Base-by-base conservation (phyloP, 768 basidiomycete genomes). In the Cystofilobasidium capitatum region DNA sequence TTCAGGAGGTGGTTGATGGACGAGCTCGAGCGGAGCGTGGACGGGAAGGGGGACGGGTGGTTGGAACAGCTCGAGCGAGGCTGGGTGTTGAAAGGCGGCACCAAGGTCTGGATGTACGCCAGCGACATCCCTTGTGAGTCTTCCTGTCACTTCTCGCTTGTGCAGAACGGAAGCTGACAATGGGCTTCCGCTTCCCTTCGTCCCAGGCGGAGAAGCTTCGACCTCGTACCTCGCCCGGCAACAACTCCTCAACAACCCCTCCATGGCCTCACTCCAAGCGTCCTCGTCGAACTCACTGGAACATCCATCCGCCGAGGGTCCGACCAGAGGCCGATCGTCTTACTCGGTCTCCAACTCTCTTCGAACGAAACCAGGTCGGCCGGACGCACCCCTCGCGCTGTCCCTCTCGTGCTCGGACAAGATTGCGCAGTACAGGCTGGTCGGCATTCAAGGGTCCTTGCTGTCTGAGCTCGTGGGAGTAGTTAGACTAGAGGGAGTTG, bases 171-270 rank as follows among this genome's bases (percentile, higher is more conserved):
- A 42, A 42, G 40, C 40, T 42, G 40, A 20, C n/a, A n/a, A n/a
- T n/a, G n/a, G n/a, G n/a, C n/a, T n/a, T n/a, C n/a, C n/a, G n/a
- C n/a, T n/a, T n/a, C n/a, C n/a, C n/a, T n/a, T n/a, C n/a, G n/a
- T n/a, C n/a, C 8, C 51, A 55, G 51, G 51, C 51, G 51, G 51
- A 3, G 51, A 55, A n/a, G 51, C 51, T 12, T 55, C 51, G 51
- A 55, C 51, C 7, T 26, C 51, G 10, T 55, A 33, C 31, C 51
- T 55, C 51, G 51, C 51, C 31, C 51, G 51, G 12, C 51, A 55
- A 22, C 51, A 55, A 16, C 51, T 55, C 9, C 6, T 55, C 4
- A 2, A 33, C 14, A 31, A 55, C 51, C 51, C 51, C 14, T 14
- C 26, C 29, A 55, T 55, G 51, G 51, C 51, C 29, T 8, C 51